phyloP scores from a whole-genome alignment of 139 green algal species.

The Picochlorum costavermella region DNA sequence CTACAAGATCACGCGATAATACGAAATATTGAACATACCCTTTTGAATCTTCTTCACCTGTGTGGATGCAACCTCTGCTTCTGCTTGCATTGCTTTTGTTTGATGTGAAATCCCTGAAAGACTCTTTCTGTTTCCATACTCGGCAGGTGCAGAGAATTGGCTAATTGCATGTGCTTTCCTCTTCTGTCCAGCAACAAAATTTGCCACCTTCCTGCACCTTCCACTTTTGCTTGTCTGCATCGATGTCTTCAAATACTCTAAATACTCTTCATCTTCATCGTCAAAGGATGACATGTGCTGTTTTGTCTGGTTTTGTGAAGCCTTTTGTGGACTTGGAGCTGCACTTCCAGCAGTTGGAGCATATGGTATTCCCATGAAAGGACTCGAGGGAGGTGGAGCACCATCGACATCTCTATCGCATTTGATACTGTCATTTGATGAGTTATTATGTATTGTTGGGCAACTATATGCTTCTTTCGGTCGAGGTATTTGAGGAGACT shows the following conservation, averaged over 20 bases:
- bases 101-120: too few relatives aligned
- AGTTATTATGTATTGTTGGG: not conserved
- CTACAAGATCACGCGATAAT: too few relatives aligned
- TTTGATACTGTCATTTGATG: not conserved
- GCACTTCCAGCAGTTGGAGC: slow-evolving; percentile 11
- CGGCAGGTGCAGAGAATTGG: not conserved
- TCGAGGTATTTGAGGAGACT: not conserved
- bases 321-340: slow-evolving; percentile 10
- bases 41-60: too few relatives aligned
- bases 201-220: slow-evolving; percentile 23
- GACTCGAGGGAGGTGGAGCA: not conserved
- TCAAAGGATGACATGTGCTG: not conserved
- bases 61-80: too few relatives aligned
- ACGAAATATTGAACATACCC: too few relatives aligned
- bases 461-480: not conserved
- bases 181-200: not conserved
- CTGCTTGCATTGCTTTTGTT: too few relatives aligned
- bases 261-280: not conserved
- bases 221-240: slow-evolving; percentile 24
- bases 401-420: not conserved
- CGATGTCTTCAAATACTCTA: not conserved
- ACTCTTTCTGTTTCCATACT: too few relatives aligned
- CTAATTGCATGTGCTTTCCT: not conserved
- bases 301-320: not conserved
- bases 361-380: slow-evolving; percentile 4